These are phyloP conservation scores for Blastobotrys raffinosifermentans DNA, from an alignment of 1,139 yeast species.

Conservation along the genomic window DNA sequence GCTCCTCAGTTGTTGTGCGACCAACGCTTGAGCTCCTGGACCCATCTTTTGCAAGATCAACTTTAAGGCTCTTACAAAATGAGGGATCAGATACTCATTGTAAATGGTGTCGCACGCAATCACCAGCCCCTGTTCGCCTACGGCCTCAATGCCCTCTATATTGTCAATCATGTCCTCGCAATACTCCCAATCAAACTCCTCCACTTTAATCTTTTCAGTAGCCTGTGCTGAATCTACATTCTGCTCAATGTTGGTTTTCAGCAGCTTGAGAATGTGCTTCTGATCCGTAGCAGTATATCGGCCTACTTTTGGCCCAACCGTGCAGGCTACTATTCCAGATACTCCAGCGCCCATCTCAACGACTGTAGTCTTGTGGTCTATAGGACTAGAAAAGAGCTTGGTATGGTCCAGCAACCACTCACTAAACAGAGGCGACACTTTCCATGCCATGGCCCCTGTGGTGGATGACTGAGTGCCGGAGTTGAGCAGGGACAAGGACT, in stretches of 20 bases:
- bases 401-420: conserved; percentile 43
- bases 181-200: conserved; percentile 64
- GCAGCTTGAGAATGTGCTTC: conserved; percentile 46
- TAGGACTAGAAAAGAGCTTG: conserved; percentile 4
- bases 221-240: conserved; percentile 27
- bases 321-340: conserved; percentile 49
- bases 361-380: conserved; percentile 29
- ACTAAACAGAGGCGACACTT: conserved; percentile 44
- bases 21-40: conserved; percentile 36
- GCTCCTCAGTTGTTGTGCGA: conserved; percentile 55
- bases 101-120: conserved; percentile 68
- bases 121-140: conserved; percentile 31
- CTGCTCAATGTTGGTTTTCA: conserved; percentile 41
- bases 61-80: conserved; percentile 42
- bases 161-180: conserved; percentile 26
- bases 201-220: conserved; percentile 35
- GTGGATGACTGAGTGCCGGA: conserved; percentile 43
- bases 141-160: conserved; percentile 8
- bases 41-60: conserved; percentile 30
- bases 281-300: conserved; percentile 61
- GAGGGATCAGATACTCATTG: conserved; percentile 55
- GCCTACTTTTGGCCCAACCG: conserved; percentile 37
- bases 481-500: conserved; percentile 33
- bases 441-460: conserved; percentile 70
- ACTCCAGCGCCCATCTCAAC: conserved; percentile 67